Conservation (phyloP, 371 early-diverging fungal species). For the Haplosporangium sp. region DNA sequence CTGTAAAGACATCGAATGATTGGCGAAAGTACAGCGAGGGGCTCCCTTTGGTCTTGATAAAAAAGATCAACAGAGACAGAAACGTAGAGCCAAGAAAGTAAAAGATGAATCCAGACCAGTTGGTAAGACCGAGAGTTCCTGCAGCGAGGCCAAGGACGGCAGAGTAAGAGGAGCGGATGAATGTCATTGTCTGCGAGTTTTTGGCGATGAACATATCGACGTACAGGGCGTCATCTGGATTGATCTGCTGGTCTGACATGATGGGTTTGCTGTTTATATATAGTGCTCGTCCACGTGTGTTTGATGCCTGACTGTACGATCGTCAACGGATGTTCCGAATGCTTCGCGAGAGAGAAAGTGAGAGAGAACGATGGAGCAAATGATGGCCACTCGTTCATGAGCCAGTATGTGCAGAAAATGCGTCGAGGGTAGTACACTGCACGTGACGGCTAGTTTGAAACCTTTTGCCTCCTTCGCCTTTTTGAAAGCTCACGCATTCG, state of each 20-base stretch:
- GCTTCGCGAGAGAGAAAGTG: too few relatives aligned
- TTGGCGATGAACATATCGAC: conserved; percentile 68
- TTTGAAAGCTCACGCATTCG: too few relatives aligned
- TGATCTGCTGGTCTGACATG: conserved; percentile 50
- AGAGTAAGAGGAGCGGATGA: conserved; percentile 80
- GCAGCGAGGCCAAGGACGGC: conserved; percentile 84
- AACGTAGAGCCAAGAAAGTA: conserved; percentile 73
- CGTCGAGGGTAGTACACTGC: too few relatives aligned
- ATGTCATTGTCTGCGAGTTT: conserved; percentile 76
- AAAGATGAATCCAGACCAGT: conserved; percentile 79
- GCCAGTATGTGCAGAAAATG: too few relatives aligned
- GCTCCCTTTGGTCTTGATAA: conserved; percentile 56
- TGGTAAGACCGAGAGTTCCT: conserved; percentile 80
- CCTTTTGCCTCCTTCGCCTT: too few relatives aligned
- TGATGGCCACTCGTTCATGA: too few relatives aligned
- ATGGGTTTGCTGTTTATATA: too few relatives aligned
- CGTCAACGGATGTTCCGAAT: too few relatives aligned
- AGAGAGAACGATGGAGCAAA: too few relatives aligned
- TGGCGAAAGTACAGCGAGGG: conserved; percentile 64
- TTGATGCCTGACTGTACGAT: too few relatives aligned
- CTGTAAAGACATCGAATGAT: conserved; percentile 65
- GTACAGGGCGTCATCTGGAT: conserved; percentile 59
- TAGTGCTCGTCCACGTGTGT: too few relatives aligned
- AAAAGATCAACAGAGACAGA: conserved; percentile 62
- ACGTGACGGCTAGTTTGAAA: too few relatives aligned